Evolutionary conservation across 2,329 filamentous ascomycete genomes (phyloP), one percentile per base, ranked within the genome.

Genomic region (Ilyonectria sp.): DNA sequence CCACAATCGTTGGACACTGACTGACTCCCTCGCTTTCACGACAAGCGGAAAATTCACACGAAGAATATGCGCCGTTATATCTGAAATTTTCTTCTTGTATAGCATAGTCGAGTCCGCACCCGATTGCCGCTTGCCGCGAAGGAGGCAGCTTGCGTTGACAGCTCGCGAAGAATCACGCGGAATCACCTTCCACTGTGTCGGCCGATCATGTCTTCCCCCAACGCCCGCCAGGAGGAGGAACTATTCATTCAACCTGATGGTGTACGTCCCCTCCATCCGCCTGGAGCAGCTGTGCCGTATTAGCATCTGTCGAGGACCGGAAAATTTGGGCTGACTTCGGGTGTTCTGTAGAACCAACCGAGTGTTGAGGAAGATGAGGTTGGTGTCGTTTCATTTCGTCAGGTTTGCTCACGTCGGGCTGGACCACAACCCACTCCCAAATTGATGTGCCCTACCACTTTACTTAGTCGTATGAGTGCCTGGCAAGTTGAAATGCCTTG

Each of bases 281-380:
- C 21, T 26, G 26, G 26, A 26, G 23, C 33, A 13, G 9, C 50
- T 33, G 40, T 47, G 9, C 33, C 37, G n/a, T 35, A 37, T 46
- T 23, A 53, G 58, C 44, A 23, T 61, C 49, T 61, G 37, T 11
- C 17, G 49, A 61, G 59, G 21, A 35, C 15, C 47, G 3, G n/a
- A 47, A 19, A 37, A 66, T 31, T 46, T 2, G 21, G 15, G 29
- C 54, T 74, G 33, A 74, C 40, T 7, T n/a, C 17, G n/a, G 26
- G 26, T 15, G 44, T 15, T 11, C 11, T 26, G 17, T 35, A 74
- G 71, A 37, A 60, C 19, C 58, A 71, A 40, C 62, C 53, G 9
- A 64, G 23, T 60, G 31, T 71, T 35, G 49, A 62, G 2, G 68
- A 74, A 2, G 70, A 74, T 60, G 72, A 74, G 63, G 72, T 71